Conservation (phyloP, 176 grass and related monocot genomes). For the Juncus effusus region DNA sequence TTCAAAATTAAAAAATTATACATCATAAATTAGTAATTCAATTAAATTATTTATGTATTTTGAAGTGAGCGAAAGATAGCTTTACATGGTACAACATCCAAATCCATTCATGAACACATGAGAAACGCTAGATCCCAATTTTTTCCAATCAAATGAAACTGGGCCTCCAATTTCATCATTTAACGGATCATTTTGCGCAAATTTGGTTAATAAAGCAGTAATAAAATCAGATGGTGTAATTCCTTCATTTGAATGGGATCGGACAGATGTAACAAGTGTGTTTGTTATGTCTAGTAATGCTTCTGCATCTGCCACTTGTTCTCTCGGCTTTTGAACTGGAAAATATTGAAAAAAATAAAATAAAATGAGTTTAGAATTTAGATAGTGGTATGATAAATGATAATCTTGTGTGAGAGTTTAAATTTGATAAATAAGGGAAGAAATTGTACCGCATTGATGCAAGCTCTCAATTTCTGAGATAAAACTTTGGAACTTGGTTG, state of each 20-base stretch:
- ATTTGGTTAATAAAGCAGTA: conserved; percentile 60
- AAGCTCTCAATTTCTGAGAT: conserved; percentile 75
- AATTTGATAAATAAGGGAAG: neutral
- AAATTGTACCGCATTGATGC: conserved; percentile 65
- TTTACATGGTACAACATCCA: conserved; percentile 88
- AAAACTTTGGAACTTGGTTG: conserved; percentile 56
- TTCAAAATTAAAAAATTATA: conserved; percentile 5
- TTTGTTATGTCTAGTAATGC: conserved; percentile 75
- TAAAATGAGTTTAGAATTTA: no score
- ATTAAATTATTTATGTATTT: neutral
- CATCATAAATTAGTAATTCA: neutral
- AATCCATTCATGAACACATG: conserved; percentile 54
- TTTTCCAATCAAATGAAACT: conserved; percentile 41
- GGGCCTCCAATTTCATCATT: conserved; percentile 32
- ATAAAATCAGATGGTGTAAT: conserved; percentile 80
- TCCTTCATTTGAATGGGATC: conserved; percentile 76
- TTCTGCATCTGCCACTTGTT: conserved; percentile 93
- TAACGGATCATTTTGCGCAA: conserved; percentile 35
- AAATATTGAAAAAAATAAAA: neutral
- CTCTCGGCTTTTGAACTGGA: conserved; percentile 86
- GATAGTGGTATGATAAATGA: no score
- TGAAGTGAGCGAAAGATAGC: neutral
- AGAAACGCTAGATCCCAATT: conserved; percentile 50
- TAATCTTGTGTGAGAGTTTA: neutral
- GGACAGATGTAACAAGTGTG: conserved; percentile 69